Evolutionary conservation across 495 filamentous ascomycete species (phyloP).

Genomic region (Xylaria venustula): DNA sequence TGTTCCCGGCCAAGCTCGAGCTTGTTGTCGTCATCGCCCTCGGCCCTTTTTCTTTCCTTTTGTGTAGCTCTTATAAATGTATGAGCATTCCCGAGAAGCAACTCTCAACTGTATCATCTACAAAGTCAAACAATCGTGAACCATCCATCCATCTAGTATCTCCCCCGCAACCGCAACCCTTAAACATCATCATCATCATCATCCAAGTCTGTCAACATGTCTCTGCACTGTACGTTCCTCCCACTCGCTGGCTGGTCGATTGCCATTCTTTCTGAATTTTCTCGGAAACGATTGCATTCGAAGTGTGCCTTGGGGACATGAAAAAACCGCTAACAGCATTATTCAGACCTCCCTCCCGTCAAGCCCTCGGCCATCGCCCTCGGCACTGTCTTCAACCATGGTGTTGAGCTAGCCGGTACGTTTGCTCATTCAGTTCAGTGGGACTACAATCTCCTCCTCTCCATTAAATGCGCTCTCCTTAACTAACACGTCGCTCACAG

Average conservation of each 20-base stretch:
- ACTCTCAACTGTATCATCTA: conserved; percentile 5
- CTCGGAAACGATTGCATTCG: too few relatives aligned
- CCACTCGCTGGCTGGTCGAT: background rate
- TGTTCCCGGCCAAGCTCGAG: background rate
- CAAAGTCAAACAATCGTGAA: background rate
- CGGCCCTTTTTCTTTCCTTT: background rate
- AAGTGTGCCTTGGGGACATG: background rate
- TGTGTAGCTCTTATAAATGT: conserved; percentile 14
- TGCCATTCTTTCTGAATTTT: too few relatives aligned
- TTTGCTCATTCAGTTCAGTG: background rate
- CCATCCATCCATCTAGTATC: background rate
- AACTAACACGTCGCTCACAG: conserved; percentile 49
- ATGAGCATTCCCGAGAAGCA: background rate
- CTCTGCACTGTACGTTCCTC: conserved; percentile 54
- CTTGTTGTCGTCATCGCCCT: conserved; percentile 13
- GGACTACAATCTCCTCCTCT: too few relatives aligned
- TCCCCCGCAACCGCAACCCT: background rate
- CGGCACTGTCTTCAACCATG: conserved; percentile 93
- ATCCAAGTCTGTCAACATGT: conserved; percentile 44
- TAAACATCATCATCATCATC: background rate
- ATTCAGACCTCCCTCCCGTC: conserved; percentile 83
- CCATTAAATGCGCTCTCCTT: too few relatives aligned
- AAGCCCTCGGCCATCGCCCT: conserved; percentile 97
- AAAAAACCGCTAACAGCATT: conserved; percentile 22
- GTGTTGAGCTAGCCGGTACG: conserved; percentile 44